phyloP scores from a whole-genome alignment of 2,329 filamentous ascomycete genomes.

The Fusarium keratoplasticum region DNA sequence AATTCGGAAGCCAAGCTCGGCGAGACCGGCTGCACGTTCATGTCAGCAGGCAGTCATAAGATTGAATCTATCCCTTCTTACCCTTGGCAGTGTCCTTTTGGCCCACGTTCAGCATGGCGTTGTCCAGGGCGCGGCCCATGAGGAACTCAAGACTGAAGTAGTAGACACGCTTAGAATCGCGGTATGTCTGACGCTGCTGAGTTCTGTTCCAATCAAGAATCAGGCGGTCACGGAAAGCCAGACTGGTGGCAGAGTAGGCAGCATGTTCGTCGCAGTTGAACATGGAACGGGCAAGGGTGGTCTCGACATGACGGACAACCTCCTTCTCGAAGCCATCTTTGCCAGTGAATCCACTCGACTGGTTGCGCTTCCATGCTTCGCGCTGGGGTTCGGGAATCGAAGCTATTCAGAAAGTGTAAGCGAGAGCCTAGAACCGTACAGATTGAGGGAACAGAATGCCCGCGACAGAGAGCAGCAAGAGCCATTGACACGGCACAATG shows the following conservation, averaged over 20 bases:
- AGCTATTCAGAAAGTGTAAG: constrained; percentile 54
- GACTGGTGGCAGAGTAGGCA: constrained; percentile 88
- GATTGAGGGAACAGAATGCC: neutral
- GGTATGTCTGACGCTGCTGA: constrained; percentile 93
- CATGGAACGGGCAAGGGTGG: constrained; percentile 92
- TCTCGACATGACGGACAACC: constrained; percentile 94
- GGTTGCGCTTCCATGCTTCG: constrained; percentile 77
- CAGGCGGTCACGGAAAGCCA: constrained; percentile 93
- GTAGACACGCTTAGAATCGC: constrained; percentile 93
- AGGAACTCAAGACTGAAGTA: constrained; percentile 97
- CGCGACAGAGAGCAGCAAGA: neutral
- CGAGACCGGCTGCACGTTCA: constrained; percentile 75
- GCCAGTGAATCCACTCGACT: constrained; percentile 76
- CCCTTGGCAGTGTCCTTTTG: constrained; percentile 86
- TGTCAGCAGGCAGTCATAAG: neutral
- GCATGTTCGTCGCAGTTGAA: constrained; percentile 98
- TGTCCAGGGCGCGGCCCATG: constrained; percentile 96
- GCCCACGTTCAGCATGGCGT: constrained; percentile 97
- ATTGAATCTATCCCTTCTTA: constrained; percentile 53
- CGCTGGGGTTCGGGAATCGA: constrained; percentile 90
- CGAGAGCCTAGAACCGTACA: neutral
- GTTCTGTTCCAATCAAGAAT: constrained; percentile 98
- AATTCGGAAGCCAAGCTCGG: constrained; percentile 93
- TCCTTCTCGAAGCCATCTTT: constrained; percentile 90
- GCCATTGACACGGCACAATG: constrained; percentile 14